Evolutionary conservation across 108 stramenopile genomes (phyloP), one percentile per base, ranked within the genome.

Genomic region (Cyclotella cryptica): DNA sequence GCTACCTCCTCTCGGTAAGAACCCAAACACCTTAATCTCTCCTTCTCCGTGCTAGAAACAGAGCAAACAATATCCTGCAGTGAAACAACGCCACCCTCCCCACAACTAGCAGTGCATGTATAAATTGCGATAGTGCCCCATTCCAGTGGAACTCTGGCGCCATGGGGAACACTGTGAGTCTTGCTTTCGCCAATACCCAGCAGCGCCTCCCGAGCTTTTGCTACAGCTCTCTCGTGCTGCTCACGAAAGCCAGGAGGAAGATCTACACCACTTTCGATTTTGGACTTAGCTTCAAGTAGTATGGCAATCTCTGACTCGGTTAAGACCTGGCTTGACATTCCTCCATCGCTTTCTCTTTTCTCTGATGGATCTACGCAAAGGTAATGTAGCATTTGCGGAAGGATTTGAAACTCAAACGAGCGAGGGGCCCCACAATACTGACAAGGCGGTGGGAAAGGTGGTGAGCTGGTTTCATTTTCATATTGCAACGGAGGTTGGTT

Each of bases 381-480:
- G 62, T 85, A 90, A 66, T 90, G 89, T 12, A 95, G 54, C 91
- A 95, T 92, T 82, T 95, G 94, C 1, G 94, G 94, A 89, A 95
- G 81, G 70, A 95, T 83, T 76, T 95, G 94, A 61, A 91, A 93
- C 75, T 95, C 94, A 71, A 92, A 95, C 27, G 78, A 73, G 1
- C 94, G 87, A 19, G 69, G 54, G 28, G 90, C 84, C 15, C 91
- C 91, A 71, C 94, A 95, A 29, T 84, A 84, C 44, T 78, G 71
- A 71, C 94, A 95, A 35, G 55, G 71, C 13, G 80, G 92, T 53
- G 81, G 85, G 24, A 83, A 83, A 1, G 69, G 26, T 41, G 54
- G 5, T 12, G 14, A 29, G 21, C 8, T 59, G 5, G 3, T n/a
- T 19, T 62, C 60, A 54, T 26, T 55, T 10, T 27, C 52, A 47